These are phyloP conservation scores for Usnea hakonensis DNA, from an alignment of 495 filamentous ascomycete genomes.

Conservation along the genomic window DNA sequence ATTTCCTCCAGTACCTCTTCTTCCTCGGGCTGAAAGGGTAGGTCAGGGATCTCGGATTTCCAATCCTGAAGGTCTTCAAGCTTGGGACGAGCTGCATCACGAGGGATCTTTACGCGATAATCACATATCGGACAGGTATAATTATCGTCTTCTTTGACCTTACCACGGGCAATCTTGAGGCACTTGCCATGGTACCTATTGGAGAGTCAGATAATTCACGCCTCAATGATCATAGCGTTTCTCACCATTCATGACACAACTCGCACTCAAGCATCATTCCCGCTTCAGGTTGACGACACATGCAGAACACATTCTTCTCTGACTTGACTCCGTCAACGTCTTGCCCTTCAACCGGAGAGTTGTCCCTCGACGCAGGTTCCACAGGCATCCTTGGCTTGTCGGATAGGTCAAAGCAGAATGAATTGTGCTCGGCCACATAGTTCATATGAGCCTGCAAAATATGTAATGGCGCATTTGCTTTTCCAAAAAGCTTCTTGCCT, in stretches of 20 bases:
- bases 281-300: slow-evolving; percentile 85
- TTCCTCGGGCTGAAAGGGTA: slow-evolving; percentile 97
- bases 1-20: slow-evolving; percentile 78
- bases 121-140: slow-evolving; percentile 99
- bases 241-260: slow-evolving; percentile 92
- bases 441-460: slow-evolving; percentile 93
- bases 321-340: slow-evolving; percentile 41
- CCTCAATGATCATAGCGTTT: slow-evolving; percentile 9
- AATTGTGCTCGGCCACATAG: slow-evolving; percentile 79
- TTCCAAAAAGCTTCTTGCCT: slow-evolving; percentile 97
- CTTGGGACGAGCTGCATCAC: slow-evolving; percentile 94
- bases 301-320: slow-evolving; percentile 85
- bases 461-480: slow-evolving; percentile 93
- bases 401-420: slow-evolving; percentile 84
- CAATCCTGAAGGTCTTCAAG: slow-evolving; percentile 83
- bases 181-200: slow-evolving; percentile 96
- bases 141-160: slow-evolving; percentile 96
- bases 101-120: slow-evolving; percentile 93
- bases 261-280: slow-evolving; percentile 99
- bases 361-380: slow-evolving; percentile 82
- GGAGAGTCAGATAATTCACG: slow-evolving; percentile 16
- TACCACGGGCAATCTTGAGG: slow-evolving; percentile 93
- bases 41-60: slow-evolving; percentile 70
- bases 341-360: slow-evolving; percentile 62
- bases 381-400: slow-evolving; percentile 85